phyloP scores from a whole-genome alignment of 345 rosid genomes.

The Raphanus raphanistrum region DNA sequence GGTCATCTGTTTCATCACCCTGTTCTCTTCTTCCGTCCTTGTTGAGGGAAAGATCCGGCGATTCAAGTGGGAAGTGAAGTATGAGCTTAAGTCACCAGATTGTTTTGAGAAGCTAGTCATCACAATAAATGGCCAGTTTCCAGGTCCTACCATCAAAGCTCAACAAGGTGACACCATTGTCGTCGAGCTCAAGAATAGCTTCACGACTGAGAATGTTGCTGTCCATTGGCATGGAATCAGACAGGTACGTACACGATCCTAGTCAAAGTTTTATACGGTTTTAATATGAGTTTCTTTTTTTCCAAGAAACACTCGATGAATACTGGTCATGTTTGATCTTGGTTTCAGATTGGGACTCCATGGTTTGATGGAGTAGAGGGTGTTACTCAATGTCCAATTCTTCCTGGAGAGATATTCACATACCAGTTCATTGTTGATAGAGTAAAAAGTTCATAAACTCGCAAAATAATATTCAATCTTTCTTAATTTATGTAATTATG shows the following conservation, averaged over 20 bases:
- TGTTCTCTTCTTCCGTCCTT: conserved; percentile 4
- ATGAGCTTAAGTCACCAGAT: conserved; percentile 63
- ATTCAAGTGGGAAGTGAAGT: conserved; percentile 67
- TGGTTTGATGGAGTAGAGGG: conserved; percentile 81
- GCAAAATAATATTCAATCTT: neutral
- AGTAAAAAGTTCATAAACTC: conserved; percentile 36
- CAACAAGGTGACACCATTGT: conserved; percentile 66
- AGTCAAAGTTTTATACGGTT: neutral
- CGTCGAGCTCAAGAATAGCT: conserved; percentile 63
- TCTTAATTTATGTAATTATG: neutral
- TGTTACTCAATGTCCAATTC: conserved; percentile 70
- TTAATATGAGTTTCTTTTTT: no score
- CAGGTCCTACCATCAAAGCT: conserved; percentile 67
- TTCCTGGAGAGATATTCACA: conserved; percentile 65
- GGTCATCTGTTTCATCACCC: neutral
- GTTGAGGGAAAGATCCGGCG: conserved; percentile 46
- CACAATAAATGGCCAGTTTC: conserved; percentile 59
- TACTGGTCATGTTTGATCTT: no score
- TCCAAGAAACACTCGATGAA: no score
- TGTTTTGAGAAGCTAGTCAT: conserved; percentile 64
- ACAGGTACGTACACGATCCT: conserved; percentile 33
- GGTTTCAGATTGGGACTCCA: conserved; percentile 57
- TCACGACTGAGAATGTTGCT: conserved; percentile 59
- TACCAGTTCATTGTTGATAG: conserved; percentile 70
- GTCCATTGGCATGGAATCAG: conserved; percentile 87